Percentiles rank a stretch among this genome's conserved stretches.
Conservation (phyloP, 495 filamentous ascomycete species). For the Sordaria brevicollis region DNA sequence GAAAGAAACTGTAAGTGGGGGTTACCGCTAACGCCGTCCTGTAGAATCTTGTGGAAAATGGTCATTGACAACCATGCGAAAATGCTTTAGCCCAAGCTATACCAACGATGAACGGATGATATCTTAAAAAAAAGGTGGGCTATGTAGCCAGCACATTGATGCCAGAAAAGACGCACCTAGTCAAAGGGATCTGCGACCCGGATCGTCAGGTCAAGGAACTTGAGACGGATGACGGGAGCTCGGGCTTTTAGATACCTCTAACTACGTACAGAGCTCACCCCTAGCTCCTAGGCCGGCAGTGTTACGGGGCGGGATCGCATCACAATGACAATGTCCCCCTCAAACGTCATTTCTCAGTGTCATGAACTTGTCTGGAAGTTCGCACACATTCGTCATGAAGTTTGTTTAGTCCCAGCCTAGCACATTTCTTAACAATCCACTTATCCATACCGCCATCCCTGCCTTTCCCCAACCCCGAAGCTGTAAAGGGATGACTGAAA, state of each 20-base stretch:
- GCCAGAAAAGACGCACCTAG: background rate
- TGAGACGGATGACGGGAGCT: background rate
- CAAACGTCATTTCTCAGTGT: background rate
- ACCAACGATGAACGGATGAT: background rate
- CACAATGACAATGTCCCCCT: background rate
- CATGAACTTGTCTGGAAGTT: background rate
- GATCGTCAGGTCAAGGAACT: background rate
- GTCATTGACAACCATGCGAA: background rate
- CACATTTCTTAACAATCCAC: background rate
- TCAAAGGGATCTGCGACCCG: background rate
- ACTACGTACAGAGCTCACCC: background rate
- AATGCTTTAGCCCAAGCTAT: background rate
- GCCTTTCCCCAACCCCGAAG: background rate
- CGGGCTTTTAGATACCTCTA: background rate
- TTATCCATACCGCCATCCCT: background rate
- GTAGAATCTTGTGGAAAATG: background rate
- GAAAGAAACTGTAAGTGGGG: background rate
- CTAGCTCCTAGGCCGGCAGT: background rate
- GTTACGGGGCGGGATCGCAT: background rate
- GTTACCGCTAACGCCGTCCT: background rate
- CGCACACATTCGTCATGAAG: background rate
- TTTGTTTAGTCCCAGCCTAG: background rate
- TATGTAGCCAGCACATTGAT: background rate
- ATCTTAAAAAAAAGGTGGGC: background rate
- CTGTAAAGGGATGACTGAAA: background rate